Percentiles rank a stretch among this genome's conserved stretches.
These are phyloP conservation scores for Thermothielavioides terrestris DNA, from an alignment of 495 filamentous ascomycete species.

Conservation along the genomic window DNA sequence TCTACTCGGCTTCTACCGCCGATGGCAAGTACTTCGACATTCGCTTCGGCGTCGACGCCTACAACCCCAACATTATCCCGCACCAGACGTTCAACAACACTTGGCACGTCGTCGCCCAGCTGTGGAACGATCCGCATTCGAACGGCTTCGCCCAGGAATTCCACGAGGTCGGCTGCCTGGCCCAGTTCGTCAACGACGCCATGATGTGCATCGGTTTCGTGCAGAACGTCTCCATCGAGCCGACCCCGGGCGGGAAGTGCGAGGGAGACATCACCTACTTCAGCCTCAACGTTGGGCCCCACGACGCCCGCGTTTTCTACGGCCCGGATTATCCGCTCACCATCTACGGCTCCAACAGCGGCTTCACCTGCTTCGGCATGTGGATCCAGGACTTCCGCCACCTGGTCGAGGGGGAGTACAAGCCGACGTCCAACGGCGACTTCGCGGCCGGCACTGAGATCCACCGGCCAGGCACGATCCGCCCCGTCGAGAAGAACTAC, in stretches of 20 bases:
- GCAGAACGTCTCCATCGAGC: slow-evolving; percentile 31
- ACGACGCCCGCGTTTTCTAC: slow-evolving; percentile 47
- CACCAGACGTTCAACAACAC: slow-evolving; percentile 36
- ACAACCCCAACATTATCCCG: slow-evolving; percentile 49
- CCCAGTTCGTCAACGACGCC: slow-evolving; percentile 29
- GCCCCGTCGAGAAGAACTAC: slow-evolving; percentile 46
- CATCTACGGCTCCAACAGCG: slow-evolving; percentile 43
- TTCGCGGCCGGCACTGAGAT: slow-evolving; percentile 39
- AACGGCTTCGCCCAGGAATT: slow-evolving; percentile 15
- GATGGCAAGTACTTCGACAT: slow-evolving; percentile 37
- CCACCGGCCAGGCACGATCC: slow-evolving; percentile 33
- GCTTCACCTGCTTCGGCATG: slow-evolving; percentile 43
- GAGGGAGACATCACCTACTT: slow-evolving; percentile 28
- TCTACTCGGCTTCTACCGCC: slow-evolving; percentile 36
- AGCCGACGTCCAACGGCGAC: slow-evolving; percentile 8
- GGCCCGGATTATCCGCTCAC: slow-evolving; percentile 38
- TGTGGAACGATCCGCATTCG: slow-evolving; percentile 12
- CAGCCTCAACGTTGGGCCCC: slow-evolving; percentile 36
- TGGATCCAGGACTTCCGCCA: slow-evolving; percentile 44
- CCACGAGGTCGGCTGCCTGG: slow-evolving; percentile 40
- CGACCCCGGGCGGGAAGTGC: slow-evolving; percentile 36
- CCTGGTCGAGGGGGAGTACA: slow-evolving; percentile 35
- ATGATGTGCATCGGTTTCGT: slow-evolving; percentile 34
- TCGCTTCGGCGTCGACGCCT: slow-evolving; percentile 30
- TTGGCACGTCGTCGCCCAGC: slow-evolving; percentile 42